phyloP scores from a whole-genome alignment of 1,284 basidiomycete genomes.

The Schizophyllum amplum region DNA sequence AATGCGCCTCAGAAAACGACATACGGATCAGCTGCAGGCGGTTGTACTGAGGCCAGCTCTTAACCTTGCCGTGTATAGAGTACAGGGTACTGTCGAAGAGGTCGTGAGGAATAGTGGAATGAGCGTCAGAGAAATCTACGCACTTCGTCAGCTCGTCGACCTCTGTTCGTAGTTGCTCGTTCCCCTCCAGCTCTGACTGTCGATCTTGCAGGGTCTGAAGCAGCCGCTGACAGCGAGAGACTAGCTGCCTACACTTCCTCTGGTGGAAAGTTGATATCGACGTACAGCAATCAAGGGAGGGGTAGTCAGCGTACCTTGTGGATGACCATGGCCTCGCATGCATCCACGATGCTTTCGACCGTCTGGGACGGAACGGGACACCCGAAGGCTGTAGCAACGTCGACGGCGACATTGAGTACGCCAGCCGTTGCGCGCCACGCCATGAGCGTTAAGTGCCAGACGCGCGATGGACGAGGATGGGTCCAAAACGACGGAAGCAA shows the following conservation, averaged over 20 bases:
- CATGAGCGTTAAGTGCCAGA: too few species aligned
- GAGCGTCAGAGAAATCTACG: neutral
- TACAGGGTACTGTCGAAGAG: neutral
- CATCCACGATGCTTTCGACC: neutral
- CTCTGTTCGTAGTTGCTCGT: neutral
- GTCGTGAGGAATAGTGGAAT: neutral
- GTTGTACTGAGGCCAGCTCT: neutral
- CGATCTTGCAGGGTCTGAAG: neutral
- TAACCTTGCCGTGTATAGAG: neutral
- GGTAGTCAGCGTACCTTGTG: neutral
- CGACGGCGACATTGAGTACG: neutral
- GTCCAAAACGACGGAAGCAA: neutral
- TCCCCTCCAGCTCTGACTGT: neutral
- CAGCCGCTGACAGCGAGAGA: neutral
- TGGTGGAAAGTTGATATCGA: too few species aligned
- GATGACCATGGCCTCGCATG: neutral
- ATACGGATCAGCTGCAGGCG: neutral
- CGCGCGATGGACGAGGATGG: neutral
- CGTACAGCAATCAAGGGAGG: neutral
- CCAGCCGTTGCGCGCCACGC: neutral
- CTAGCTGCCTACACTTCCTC: neutral
- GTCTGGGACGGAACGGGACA: neutral
- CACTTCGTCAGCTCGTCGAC: neutral
- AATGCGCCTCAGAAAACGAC: too few species aligned
- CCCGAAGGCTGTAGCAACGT: neutral